Base-by-base conservation (phyloP, 176 grass and related monocot species). In the Cenchrus americanus region DNA sequence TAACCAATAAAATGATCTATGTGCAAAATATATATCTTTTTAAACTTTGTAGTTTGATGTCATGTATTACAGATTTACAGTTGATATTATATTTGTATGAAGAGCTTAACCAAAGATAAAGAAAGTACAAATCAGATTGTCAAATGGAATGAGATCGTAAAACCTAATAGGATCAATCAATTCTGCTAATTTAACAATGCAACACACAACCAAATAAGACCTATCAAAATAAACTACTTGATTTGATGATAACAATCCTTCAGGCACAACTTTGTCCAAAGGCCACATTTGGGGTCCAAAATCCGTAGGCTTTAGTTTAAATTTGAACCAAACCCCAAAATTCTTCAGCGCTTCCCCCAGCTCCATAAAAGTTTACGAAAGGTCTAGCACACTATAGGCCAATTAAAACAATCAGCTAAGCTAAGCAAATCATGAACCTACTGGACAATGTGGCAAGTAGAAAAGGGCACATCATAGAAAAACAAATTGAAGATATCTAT, bases 301-400 rank as follows among this genome's bases (percentile, higher is more conserved):
- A n/a, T 32, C 23, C 23, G 14, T 32, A 64, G 8, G 26, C 12
- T 64, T 64, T 6, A 32, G 6, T 65, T 34, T 7, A 34, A 37
- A 17, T 65, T 34, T 34, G 27, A 32, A 34, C 26, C 17, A 65
- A 65, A 65, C 14, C 1, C 62, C 4, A 34, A 65, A 34, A 65
- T 18, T 3, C 14, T 65, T 34, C 12, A 65, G 62, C 14, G 2
- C 27, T 19, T 66, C 32, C 1, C 14, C 64, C 64, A 62, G 53
- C 41, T 61, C 24, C 49, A 43, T 47, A 62, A 71, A 61, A 70
- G 13, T 71, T 69, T 62, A 69, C 54, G 55, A 73, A 71, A 73
- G 2, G 22, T 69, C 58, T n/a, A 79, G 75, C 62, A 51, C 77
- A 60, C 73, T 69, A 40, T 49, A 24, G 41, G 54, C 48, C 24